Conservation (phyloP, 495 filamentous ascomycete species). For the Xylaria curta region DNA sequence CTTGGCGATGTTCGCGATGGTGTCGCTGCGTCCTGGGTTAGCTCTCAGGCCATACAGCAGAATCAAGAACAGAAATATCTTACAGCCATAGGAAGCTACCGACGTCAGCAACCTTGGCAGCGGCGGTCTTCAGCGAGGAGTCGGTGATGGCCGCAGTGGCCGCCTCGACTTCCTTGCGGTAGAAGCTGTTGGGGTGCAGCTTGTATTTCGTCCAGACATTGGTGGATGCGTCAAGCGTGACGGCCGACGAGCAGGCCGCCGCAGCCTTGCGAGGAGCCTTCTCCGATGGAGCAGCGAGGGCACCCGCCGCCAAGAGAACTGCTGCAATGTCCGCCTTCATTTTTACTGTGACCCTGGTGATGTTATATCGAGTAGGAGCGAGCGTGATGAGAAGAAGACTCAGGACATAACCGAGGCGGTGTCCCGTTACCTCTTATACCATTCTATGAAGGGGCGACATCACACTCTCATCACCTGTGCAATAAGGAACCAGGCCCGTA, state of each 20-base stretch:
- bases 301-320: conserved; percentile 50
- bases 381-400: conserved; percentile 44
- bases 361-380: conserved; percentile 33
- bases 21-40: conserved; percentile 51
- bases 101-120: conserved; percentile 64
- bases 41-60: conserved; percentile 1
- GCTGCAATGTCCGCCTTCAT: conserved; percentile 54
- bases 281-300: conserved; percentile 50
- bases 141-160: conserved; percentile 53
- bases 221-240: conserved; percentile 57
- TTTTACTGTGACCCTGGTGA: conserved; percentile 40
- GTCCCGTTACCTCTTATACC: conserved; percentile 37
- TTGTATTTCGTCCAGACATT: conserved; percentile 62
- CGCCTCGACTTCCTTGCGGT: conserved; percentile 58
- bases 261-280: conserved; percentile 41
- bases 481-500: conserved; percentile 59
- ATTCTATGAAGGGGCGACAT: background rate
- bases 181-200: conserved; percentile 64
- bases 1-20: conserved; percentile 63
- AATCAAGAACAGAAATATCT: conserved; percentile 30
- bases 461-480: conserved; percentile 20
- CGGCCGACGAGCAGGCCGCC: conserved; percentile 54
- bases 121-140: conserved; percentile 45
- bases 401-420: conserved; percentile 23
- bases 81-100: conserved; percentile 77